A percentile compares a stretch with the other conserved stretches of the same genome.
Conservation (phyloP, 495 filamentous ascomycete genomes). For the Sporormia fimetaria region DNA sequence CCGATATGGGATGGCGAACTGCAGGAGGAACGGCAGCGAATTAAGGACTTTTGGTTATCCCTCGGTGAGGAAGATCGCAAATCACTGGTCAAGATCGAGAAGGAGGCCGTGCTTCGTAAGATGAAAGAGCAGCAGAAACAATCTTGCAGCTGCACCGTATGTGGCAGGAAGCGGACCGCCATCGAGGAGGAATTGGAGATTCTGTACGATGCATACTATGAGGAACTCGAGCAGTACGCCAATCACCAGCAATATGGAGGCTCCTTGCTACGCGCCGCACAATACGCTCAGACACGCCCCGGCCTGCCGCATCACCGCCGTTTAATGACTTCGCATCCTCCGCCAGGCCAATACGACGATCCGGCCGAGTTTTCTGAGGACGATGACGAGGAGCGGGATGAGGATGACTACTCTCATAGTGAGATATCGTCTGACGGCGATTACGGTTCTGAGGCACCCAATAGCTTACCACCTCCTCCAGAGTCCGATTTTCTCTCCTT, state of each 20-base stretch:
- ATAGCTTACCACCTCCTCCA: slow-evolving; percentile 41
- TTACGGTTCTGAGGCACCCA: slow-evolving; percentile 47
- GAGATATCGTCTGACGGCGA: slow-evolving; percentile 45
- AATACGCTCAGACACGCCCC: slow-evolving; percentile 7
- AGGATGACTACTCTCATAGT: slow-evolving; percentile 46
- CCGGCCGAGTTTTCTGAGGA: slow-evolving; percentile 49
- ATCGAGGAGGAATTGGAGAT: slow-evolving; percentile 98
- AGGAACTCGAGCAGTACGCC: slow-evolving; percentile 93
- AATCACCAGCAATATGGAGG: slow-evolving; percentile 64
- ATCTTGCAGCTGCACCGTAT: slow-evolving; percentile 95
- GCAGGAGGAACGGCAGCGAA: slow-evolving; percentile 86
- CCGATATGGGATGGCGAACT: slow-evolving; percentile 96
- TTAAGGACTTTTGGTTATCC: slow-evolving; percentile 98
- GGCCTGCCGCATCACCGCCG: slow-evolving; percentile 4
- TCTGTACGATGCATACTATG: slow-evolving; percentile 98
- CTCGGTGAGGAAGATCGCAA: slow-evolving; percentile 88
- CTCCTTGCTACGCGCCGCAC: slow-evolving; percentile 52
- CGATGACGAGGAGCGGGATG: slow-evolving; percentile 50
- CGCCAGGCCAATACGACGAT: slow-evolving; percentile 25
- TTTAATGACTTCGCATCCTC: slow-evolving; percentile 8
- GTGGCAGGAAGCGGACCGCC: slow-evolving; percentile 87
- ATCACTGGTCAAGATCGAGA: slow-evolving; percentile 92
- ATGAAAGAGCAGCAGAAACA: slow-evolving; percentile 99
- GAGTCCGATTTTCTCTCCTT: slow-evolving; percentile 87
- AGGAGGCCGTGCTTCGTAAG: slow-evolving; percentile 93